These are phyloP conservation scores for Yamadazyma pseudoaaseri DNA, from an alignment of 1,139 yeast genomes.

Conservation along the genomic window DNA sequence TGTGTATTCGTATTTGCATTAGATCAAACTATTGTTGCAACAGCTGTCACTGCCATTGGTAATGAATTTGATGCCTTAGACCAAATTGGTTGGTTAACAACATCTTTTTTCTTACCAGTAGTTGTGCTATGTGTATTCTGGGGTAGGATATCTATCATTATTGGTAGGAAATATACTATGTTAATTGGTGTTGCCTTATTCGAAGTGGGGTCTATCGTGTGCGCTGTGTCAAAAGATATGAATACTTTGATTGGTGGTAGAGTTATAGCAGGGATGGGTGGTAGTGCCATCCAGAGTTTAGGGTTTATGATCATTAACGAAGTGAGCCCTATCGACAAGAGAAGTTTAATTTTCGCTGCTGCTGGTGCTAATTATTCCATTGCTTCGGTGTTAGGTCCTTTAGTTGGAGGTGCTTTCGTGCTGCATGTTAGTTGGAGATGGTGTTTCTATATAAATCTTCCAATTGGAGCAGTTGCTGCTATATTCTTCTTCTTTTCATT, in stretches of 20 bases:
- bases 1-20: slow-evolving; percentile 38
- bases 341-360: slow-evolving; percentile 34
- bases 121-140: slow-evolving; percentile 36
- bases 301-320: slow-evolving; percentile 28
- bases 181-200: slow-evolving; percentile 32
- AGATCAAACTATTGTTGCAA: slow-evolving; percentile 42
- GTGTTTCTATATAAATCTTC: slow-evolving; percentile 64
- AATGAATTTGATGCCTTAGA: slow-evolving; percentile 44
- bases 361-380: slow-evolving; percentile 39
- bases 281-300: slow-evolving; percentile 30
- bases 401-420: slow-evolving; percentile 53
- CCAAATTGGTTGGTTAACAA: slow-evolving; percentile 58
- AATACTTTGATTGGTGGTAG: slow-evolving; percentile 40
- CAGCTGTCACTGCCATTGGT: slow-evolving; percentile 36
- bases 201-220: slow-evolving; percentile 38
- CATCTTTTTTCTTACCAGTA: slow-evolving; percentile 54
- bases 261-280: slow-evolving; percentile 35
- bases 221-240: slow-evolving; percentile 36
- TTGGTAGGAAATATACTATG: slow-evolving; percentile 45
- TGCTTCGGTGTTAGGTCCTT: slow-evolving; percentile 59
- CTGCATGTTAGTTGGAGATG: slow-evolving; percentile 63
- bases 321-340: slow-evolving; percentile 26
- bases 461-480: slow-evolving; percentile 36
- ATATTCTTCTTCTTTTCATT: slow-evolving; percentile 25
- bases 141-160: slow-evolving; percentile 43